Base-by-base conservation (phyloP, 768 basidiomycete genomes). In the Russula olivacea region DNA sequence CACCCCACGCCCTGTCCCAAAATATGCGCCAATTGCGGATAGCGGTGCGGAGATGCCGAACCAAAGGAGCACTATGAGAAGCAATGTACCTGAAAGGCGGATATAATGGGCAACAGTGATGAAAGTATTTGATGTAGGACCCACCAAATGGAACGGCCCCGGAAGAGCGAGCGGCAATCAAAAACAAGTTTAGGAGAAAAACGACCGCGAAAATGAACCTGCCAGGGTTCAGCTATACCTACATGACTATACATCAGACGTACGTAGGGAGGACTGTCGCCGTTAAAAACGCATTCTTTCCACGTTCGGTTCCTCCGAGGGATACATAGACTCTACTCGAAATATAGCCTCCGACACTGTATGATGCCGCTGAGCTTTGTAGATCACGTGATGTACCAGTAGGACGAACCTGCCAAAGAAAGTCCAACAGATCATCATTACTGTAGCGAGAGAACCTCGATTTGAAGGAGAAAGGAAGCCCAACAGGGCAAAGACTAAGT, bases 401-500 rank as follows among this genome's bases (percentile, higher is more conserved):
- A 23, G 59, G 28, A 69, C 81, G 67, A 68, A 85, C 91, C 87
- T 79, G 74, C 93, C 93, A 70, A 98, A 98, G 68, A 97, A 77
- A 3, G 94, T 90, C 92, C 93, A 98, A 72, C 86, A 92, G 15
- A 98, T 83, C 79, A 97, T 84, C 85, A 97, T 90, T 50, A 94
- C 89, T 3, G 94, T 97, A 1, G 92, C 92, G 11, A 98, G 83
- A 3, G 93, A 89, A 28, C 96, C 96, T 23, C 96, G 88, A 70
- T 97, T 98, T 17, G 93, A 94, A 9, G 96, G 96, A 0, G 92
- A 95, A 30, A 98, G 81, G 78, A 98, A 96, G 6, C 95, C 95
- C 59, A 97, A 73, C 23, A 96, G 76, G 8, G 93, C 96, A 72
- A 96, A 98, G 11, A 95, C 89, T 93, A 67, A 19, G 50, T 52